Conservation (phyloP, 257 asterid genomes). For the Coffea eugenioides region DNA sequence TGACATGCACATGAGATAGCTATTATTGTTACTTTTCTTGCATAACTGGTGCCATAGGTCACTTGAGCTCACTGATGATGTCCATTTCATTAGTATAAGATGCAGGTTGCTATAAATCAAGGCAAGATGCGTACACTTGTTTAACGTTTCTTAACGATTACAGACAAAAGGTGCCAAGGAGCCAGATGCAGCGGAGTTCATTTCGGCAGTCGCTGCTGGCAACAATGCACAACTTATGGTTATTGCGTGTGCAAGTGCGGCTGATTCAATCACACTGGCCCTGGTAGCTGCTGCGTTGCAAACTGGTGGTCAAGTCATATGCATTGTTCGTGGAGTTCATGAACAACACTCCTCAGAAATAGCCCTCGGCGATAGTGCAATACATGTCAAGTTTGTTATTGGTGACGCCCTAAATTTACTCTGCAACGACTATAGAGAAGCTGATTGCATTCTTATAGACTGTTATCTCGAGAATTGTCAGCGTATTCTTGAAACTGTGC, state of each 20-base stretch:
- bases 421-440: slow-evolving; percentile 30
- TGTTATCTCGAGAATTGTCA: slow-evolving; percentile 55
- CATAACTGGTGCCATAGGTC: no score
- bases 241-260: slow-evolving; percentile 48
- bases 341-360: slow-evolving; percentile 23
- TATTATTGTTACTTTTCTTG: no score
- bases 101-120: no score
- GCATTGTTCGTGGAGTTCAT: slow-evolving; percentile 38
- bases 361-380: slow-evolving; percentile 22
- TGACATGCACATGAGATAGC: no score
- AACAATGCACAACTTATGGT: slow-evolving; percentile 58
- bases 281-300: slow-evolving; percentile 68
- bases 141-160: no score
- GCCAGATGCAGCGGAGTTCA: slow-evolving; percentile 69
- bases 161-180: slow-evolving; percentile 54
- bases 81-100: no score
- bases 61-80: no score
- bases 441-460: slow-evolving; percentile 57
- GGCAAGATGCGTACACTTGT: slow-evolving; percentile 6
- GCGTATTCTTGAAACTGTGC: slow-evolving; percentile 24
- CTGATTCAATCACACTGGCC: slow-evolving; percentile 47
- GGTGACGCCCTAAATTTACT: slow-evolving; percentile 51
- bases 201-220: slow-evolving; percentile 82
- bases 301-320: slow-evolving; percentile 60
- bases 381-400: slow-evolving; percentile 34